phyloP scores from a whole-genome alignment of 2,329 filamentous ascomycete species.

The Colletotrichum eremochloae region DNA sequence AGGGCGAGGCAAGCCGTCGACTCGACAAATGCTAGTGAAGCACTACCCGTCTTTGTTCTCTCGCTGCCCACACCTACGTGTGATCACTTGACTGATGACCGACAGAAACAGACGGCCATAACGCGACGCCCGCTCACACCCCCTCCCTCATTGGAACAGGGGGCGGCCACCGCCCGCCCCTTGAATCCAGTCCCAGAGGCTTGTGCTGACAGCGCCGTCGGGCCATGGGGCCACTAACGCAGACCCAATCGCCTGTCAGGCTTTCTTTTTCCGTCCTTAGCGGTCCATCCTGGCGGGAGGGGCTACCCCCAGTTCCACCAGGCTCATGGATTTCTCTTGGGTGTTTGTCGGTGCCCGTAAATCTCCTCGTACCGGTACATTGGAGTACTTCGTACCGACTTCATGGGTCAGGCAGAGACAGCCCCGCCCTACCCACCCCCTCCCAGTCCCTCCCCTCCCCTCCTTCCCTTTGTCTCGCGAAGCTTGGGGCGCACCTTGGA shows the following conservation, averaged over 20 bases:
- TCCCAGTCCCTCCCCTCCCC: too few species aligned
- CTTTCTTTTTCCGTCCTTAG: conserved; percentile 44
- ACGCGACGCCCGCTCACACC: conserved; percentile 18
- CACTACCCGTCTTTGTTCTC: conserved; percentile 23
- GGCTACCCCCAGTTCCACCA: conserved; percentile 37
- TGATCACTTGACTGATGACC: conserved; percentile 41
- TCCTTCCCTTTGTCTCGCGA: conserved; percentile 31
- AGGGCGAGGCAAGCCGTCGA: conserved; percentile 8
- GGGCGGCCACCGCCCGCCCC: conserved; percentile 20
- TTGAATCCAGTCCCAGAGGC: conserved; percentile 30
- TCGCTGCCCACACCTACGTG: conserved; percentile 29
- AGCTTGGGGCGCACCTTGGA: conserved; percentile 15
- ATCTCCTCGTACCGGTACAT: conserved; percentile 26
- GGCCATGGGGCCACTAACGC: conserved; percentile 31
- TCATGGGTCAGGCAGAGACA: conserved; percentile 42
- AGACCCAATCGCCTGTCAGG: conserved; percentile 41
- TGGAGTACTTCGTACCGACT: conserved; percentile 35
- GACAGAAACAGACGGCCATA: conserved; percentile 7
- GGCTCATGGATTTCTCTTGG: conserved; percentile 36
- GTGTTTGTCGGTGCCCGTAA: conserved; percentile 20
- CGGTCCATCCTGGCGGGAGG: conserved; percentile 43
- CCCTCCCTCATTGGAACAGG: conserved; percentile 10
- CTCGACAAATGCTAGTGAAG: conserved; percentile 18
- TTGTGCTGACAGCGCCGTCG: conserved; percentile 37
- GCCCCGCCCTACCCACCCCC: conserved; percentile 18